Percentiles rank a stretch among this genome's conserved stretches.
Conservation (phyloP, 1,284 basidiomycete genomes). For the Papiliotrema fonsecae region DNA sequence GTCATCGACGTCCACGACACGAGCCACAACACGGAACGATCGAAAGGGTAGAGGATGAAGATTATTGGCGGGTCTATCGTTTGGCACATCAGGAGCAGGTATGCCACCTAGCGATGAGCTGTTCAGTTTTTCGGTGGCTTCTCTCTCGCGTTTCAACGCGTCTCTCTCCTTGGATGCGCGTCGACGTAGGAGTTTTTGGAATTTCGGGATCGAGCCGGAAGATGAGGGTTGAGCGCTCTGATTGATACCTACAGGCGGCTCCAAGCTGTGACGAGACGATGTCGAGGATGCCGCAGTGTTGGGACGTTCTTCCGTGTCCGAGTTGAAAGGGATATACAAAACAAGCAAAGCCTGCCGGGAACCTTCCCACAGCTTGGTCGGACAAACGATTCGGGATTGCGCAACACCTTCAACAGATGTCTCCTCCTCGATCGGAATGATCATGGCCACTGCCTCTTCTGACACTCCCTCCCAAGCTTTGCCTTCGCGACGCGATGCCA, state of each 20-base stretch:
- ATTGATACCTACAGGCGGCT: not conserved
- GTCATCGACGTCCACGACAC: constrained; percentile 39
- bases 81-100: too few species aligned
- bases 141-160: constrained; percentile 13
- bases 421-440: constrained; percentile 34
- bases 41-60: constrained; percentile 42
- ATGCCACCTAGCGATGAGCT: too few species aligned
- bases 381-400: not conserved
- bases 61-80: too few species aligned
- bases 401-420: not conserved
- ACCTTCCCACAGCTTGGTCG: not conserved
- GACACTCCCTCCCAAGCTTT: constrained; percentile 45
- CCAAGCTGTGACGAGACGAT: not conserved
- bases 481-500: constrained; percentile 19
- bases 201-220: constrained; percentile 25
- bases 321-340: constrained; percentile 47
- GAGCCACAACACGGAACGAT: constrained; percentile 44
- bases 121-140: not conserved
- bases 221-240: not conserved
- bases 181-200: constrained; percentile 39
- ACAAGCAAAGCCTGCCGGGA: constrained; percentile 38
- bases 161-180: constrained; percentile 30
- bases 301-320: constrained; percentile 12
- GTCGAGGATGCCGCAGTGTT: constrained; percentile 6
- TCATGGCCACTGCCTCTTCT: constrained; percentile 46